Evolutionary conservation across 352 stramenopile genomes (phyloP), one percentile per base, ranked within the genome.

Genomic region (Globisporangium carolinianum): DNA sequence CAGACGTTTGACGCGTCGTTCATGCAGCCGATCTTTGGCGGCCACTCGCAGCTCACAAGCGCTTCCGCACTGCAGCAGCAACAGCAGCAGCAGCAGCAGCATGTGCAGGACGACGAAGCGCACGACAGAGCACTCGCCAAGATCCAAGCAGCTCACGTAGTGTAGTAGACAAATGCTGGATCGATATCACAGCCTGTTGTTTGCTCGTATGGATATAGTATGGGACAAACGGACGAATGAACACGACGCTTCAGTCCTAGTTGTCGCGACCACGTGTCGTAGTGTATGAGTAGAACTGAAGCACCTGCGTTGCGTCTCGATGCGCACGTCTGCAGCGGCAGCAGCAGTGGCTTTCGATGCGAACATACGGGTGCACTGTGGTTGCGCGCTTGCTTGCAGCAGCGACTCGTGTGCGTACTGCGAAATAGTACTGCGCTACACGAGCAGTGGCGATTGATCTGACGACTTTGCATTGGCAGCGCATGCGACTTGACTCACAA

Each of bases 11-110:
- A 94, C 59, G 69, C 68, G 36, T 75, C 69, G 47, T 91, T 86
- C 68, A 83, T 94, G 75, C 82, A 92, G 60, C 84, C 81, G 14
- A 75, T 89, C 37, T 94, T 94, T 54, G 84, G 84, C 42, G 82
- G 84, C 15, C 72, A 64, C 47, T 74, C 74, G 43, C 48, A 56
- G 56, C 48, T 62, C 45, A 49, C 60, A 4, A n/a, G 43, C 17
- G 46, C 53, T 50, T 53, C 24, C 15, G 48, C 15, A 42, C 42
- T 15, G 64, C 41, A 56, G 56, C 50, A 55, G 6, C 48, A 59
- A 51, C 51, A 71, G 37, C 62, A 70, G 18, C 54, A 76, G 6
- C 38, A 43, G 10, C 38, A 43, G 39, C 39, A 43, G 39, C 39
- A 43, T 12, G 39, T 3, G 39, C 11, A 32, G 2, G 24, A 32